phyloP scores from a whole-genome alignment of 1,284 basidiomycete species.

The Neonothopanus nambi region DNA sequence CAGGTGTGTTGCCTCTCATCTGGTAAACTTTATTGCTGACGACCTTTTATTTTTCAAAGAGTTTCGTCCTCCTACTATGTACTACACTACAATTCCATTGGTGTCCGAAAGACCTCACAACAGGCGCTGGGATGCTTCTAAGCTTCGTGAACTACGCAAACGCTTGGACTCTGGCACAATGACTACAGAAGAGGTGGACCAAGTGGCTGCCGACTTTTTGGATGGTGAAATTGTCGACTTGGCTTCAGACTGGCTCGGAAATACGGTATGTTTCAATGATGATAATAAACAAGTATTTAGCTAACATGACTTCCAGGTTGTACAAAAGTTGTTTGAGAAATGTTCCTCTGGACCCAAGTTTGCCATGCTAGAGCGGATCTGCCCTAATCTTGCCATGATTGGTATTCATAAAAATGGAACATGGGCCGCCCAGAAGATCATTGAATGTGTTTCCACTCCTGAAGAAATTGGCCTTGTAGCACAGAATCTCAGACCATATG shows the following conservation, averaged over 20 bases:
- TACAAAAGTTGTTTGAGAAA: slow-evolving; percentile 96
- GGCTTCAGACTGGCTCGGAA: slow-evolving; percentile 98
- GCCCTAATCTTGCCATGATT: slow-evolving; percentile 94
- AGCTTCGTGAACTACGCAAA: slow-evolving; percentile 93
- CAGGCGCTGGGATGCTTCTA: slow-evolving; percentile 91
- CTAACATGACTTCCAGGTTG: slow-evolving; percentile 66
- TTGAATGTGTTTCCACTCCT: slow-evolving; percentile 89
- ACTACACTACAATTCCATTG: slow-evolving; percentile 90
- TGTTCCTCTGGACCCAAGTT: slow-evolving; percentile 79
- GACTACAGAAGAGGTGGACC: slow-evolving; percentile 86
- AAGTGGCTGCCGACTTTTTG: slow-evolving; percentile 85
- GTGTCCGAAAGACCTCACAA: slow-evolving; percentile 83
- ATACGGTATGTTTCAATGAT: slow-evolving; percentile 57
- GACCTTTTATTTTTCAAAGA: slow-evolving; percentile 43
- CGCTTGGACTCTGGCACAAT: slow-evolving; percentile 83
- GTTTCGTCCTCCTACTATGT: slow-evolving; percentile 86
- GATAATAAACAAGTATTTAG: background rate
- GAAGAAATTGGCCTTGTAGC: slow-evolving; percentile 88
- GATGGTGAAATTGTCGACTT: slow-evolving; percentile 92
- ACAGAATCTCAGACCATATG: slow-evolving; percentile 86
- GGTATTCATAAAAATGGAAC: slow-evolving; percentile 99
- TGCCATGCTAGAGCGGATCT: slow-evolving; percentile 91
- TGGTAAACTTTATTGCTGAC: slow-evolving; percentile 11
- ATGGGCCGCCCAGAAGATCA: slow-evolving; percentile 99
- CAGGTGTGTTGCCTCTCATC: slow-evolving; percentile 55